Base-by-base conservation (phyloP, 2,329 filamentous ascomycete genomes). In the Cytospora chrysosperma region DNA sequence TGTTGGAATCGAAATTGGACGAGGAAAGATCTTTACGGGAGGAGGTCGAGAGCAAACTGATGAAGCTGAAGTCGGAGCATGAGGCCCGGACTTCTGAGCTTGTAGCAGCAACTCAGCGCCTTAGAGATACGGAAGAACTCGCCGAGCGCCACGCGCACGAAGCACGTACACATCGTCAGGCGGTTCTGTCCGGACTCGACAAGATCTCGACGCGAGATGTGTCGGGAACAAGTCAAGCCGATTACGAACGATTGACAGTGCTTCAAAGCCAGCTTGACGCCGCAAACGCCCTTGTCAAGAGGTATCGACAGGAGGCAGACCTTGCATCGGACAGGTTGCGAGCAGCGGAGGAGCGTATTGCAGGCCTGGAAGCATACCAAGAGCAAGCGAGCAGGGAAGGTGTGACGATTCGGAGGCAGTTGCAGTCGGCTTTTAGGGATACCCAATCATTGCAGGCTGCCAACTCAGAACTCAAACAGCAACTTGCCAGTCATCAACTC, bases 301-400 rank as follows among this genome's bases (percentile, higher is more conserved):
- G 92, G 72, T 96, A 97, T 70, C 93, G 97, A 74, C 84, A 89
- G 65, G 93, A 96, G 64, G 94, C 93, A 1, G 92, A 99, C 74
- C 79, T 83, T 28, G 93, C 93, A 3, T 90, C 92, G 0, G 93
- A 97, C 72, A 96, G 93, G 74, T 82, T 99, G 59, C 90, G 95
- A 59, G 90, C 90, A 64, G 95, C 95, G 4, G 96, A 99, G 77
- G 96, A 98, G 78, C 88, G 95, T 50, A 98, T 99, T 74, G 96
- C 95, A 6, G 95, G 95, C 8, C 84, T 99, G 4, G 95, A 99
- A 75, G 92, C 93, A 30, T 98, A 98, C 75, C 95, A 99, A 77
- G 95, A 99, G 73, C 95, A 99, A 76, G 90, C 93, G 4, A 98
- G 93, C 75, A 87, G 95, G 52, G 96, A 99, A 75, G 93, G 93